A percentile compares a stretch with the other conserved stretches of the same genome.
Evolutionary conservation across 2,329 filamentous ascomycete species (phyloP).

Genomic region (Xylariaceae sp.): DNA sequence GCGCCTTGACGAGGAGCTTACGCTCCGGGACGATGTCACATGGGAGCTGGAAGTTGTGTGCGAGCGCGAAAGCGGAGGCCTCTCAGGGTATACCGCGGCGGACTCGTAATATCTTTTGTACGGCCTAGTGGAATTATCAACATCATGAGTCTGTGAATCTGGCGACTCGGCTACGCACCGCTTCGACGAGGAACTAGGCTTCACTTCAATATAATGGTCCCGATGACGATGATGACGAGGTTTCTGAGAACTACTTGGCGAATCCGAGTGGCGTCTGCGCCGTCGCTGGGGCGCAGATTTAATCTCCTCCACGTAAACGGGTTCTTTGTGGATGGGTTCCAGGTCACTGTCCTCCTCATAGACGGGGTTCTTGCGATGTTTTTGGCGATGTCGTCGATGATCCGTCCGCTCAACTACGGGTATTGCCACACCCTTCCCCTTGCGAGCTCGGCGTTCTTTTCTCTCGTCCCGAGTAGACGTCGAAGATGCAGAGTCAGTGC

Average conservation of each 20-base stretch:
- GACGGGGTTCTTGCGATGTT: conserved; percentile 15
- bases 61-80: conserved; percentile 36
- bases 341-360: conserved; percentile 18
- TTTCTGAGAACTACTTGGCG: conserved; percentile 31
- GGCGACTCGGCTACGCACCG: conserved; percentile 32
- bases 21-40: conserved; percentile 40
- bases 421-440: conserved; percentile 27
- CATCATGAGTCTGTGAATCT: neutral
- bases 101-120: conserved; percentile 37
- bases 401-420: conserved; percentile 21
- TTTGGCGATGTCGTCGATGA: conserved; percentile 16
- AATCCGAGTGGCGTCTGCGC: conserved; percentile 30
- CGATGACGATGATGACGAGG: conserved; percentile 27
- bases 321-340: conserved; percentile 16
- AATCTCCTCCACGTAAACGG: conserved; percentile 18
- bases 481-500: conserved; percentile 43
- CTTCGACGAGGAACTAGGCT: conserved; percentile 32
- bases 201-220: conserved; percentile 30
- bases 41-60: conserved; percentile 41
- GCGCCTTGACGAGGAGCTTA: conserved; percentile 41
- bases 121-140: conserved; percentile 28
- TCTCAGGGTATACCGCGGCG: conserved; percentile 37
- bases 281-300: conserved; percentile 25
- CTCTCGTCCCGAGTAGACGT: conserved; percentile 40
- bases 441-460: conserved; percentile 28